phyloP scores from a whole-genome alignment of 352 stramenopile genomes.

The Phytophthora agathidicida region DNA sequence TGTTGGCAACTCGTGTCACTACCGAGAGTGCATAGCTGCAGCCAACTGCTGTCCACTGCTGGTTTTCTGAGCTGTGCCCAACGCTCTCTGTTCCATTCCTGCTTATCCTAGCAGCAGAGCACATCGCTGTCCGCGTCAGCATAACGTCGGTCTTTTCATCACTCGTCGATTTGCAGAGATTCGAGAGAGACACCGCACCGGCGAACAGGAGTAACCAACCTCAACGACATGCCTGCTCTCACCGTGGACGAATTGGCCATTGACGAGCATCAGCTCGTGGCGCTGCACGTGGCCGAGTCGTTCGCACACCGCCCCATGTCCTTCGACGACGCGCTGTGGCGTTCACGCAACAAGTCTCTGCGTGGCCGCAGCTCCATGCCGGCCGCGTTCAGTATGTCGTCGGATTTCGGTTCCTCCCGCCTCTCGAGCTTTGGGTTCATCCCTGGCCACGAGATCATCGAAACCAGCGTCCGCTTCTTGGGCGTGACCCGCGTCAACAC shows the following conservation, averaged over 20 bases:
- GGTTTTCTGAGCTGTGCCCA: constrained; percentile 25
- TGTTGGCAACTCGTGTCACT: constrained; percentile 28
- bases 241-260: constrained; percentile 12
- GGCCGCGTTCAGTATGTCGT: constrained; percentile 8
- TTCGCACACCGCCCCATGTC: constrained; percentile 8
- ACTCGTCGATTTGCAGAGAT: constrained; percentile 21
- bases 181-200: background rate
- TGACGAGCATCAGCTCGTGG: constrained; percentile 17
- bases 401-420: constrained; percentile 12
- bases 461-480: constrained; percentile 48
- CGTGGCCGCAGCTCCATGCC: constrained; percentile 17
- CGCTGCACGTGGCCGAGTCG: constrained; percentile 21
- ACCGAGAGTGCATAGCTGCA: constrained; percentile 24
- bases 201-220: too few relatives aligned
- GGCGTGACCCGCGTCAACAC: constrained; percentile 40
- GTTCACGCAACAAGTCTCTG: constrained; percentile 8
- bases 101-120: constrained; percentile 18
- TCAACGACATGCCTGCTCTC: constrained; percentile 12
- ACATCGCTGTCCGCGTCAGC: constrained; percentile 7
- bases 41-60: constrained; percentile 9
- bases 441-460: constrained; percentile 42
- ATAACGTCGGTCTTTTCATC: constrained; percentile 1
- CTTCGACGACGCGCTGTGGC: constrained; percentile 23
- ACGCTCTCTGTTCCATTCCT: constrained; percentile 27
- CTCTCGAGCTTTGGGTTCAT: constrained; percentile 29